phyloP scores from a whole-genome alignment of 768 basidiomycete species.

The Psilocybe azurescens region DNA sequence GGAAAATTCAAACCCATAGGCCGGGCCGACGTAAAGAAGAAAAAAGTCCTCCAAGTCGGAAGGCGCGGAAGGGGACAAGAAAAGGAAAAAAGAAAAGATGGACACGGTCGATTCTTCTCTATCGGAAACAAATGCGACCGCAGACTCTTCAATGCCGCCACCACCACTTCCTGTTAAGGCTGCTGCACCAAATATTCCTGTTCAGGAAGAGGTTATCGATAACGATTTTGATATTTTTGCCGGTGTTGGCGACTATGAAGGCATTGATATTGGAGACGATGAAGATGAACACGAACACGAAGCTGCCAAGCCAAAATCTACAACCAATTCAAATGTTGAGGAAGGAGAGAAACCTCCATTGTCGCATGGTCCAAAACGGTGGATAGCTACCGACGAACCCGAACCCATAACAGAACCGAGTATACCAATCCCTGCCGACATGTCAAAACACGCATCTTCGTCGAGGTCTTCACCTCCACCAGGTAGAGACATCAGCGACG shows the following conservation, averaged over 20 bases:
- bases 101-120: conserved; percentile 21
- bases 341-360: conserved; percentile 19
- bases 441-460: conserved; percentile 1
- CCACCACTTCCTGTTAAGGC: conserved; percentile 18
- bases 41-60: conserved; percentile 46
- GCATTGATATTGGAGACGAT: conserved; percentile 60
- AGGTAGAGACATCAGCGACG: conserved; percentile 30
- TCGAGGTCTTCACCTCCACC: conserved; percentile 21
- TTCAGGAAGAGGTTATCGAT: conserved; percentile 40
- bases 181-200: conserved; percentile 16
- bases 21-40: conserved; percentile 69
- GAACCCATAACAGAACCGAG: conserved; percentile 1
- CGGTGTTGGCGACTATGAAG: conserved; percentile 83
- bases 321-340: background rate
- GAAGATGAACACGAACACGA: conserved; percentile 49
- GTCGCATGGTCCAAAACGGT: conserved; percentile 35
- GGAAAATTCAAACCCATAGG: conserved; percentile 66
- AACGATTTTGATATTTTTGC: conserved; percentile 89
- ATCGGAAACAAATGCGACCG: conserved; percentile 12
- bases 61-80: conserved; percentile 51
- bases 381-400: conserved; percentile 50
- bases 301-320: background rate
- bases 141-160: conserved; percentile 25
- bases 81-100: conserved; percentile 55
- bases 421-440: conserved; percentile 15